A percentile compares a stretch with the other conserved stretches of the same genome.
Conservation (phyloP, 345 rosid species). For the Linum trigynum region DNA sequence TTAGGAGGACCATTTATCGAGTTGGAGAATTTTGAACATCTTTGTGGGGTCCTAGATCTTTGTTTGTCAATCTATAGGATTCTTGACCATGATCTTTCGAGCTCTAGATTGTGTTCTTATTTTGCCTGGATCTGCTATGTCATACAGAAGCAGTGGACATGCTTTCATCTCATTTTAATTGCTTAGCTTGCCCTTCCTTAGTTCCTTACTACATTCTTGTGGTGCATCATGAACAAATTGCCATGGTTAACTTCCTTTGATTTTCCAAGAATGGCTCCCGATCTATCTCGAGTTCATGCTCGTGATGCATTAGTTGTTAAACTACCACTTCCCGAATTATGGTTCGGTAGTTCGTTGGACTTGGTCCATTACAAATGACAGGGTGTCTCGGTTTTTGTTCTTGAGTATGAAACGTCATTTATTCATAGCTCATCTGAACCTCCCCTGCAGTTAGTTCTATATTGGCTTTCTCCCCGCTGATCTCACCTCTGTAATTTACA, state of each 20-base stretch:
- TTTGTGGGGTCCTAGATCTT: no score
- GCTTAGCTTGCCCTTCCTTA: neutral
- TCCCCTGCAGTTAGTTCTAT: neutral
- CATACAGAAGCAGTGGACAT: neutral
- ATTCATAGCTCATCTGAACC: neutral
- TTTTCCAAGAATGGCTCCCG: no score
- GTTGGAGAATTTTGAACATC: no score
- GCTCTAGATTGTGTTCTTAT: no score
- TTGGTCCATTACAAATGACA: neutral
- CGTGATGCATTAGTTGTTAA: neutral
- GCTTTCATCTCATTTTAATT: neutral
- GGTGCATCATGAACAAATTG: neutral
- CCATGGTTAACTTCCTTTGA: no score
- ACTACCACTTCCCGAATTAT: neutral
- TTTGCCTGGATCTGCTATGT: neutral
- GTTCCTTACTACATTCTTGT: neutral
- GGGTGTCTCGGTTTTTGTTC: neutral
- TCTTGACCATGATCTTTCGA: neutral
- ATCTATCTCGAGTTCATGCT: neutral
- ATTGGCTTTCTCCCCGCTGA: no score
- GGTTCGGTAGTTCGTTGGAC: neutral
- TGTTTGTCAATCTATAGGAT: neutral
- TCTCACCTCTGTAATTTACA: no score
- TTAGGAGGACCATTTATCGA: no score
- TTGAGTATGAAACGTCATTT: neutral